Evolutionary conservation across 305 asterid species (phyloP), one percentile per base, ranked within the genome.

Genomic region (Fraxinus angustifolia): DNA sequence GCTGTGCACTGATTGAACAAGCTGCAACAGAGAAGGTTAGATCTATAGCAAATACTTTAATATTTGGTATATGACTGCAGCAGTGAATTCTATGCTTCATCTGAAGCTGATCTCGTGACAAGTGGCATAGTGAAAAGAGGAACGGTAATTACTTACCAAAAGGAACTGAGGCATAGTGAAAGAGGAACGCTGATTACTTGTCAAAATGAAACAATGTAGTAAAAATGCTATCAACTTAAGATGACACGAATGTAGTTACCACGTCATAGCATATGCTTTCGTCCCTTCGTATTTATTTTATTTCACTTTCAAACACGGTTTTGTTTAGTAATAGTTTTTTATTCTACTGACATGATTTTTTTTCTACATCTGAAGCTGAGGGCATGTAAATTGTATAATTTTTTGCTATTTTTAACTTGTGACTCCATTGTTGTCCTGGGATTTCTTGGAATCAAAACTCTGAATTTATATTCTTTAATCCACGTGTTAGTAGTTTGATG

Each of bases 11-110:
- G 88, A 96, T 96, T 84, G 99, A 96, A 85, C 98, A 96, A 89
- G 99, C 99, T 84, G 98, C 99, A 45, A 96, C 99, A 4, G 98
- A 94, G 83, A 96, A 94, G 99, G 99, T 94, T 58, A 84, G 78
- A 72, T 21, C 72, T 65, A 7, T 60, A 19, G 16, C 71, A 21
- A 38, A 38, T 60, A 12, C 30, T 60, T 60, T 45, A 17, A 42
- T 5, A 45, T 70, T 12, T 58, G 11, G 62, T 50, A 50, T 38
- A 83, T 70, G 31, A 78, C 35, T 75, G 81, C 73, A 30, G 11
- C 30, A 42, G 28, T 82, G 38, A 67, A 23, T 33, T 80, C 26
- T 56, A 40, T 72, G 79, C 72, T 40, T 84, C 79, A 53, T 73
- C 45, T 30, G 38, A 42, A 75, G 33, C 81, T 79, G 30, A 60